These are phyloP conservation scores for Groenewaldozyma tartarivorans DNA, from an alignment of 805 yeast species.

Conservation along the genomic window DNA sequence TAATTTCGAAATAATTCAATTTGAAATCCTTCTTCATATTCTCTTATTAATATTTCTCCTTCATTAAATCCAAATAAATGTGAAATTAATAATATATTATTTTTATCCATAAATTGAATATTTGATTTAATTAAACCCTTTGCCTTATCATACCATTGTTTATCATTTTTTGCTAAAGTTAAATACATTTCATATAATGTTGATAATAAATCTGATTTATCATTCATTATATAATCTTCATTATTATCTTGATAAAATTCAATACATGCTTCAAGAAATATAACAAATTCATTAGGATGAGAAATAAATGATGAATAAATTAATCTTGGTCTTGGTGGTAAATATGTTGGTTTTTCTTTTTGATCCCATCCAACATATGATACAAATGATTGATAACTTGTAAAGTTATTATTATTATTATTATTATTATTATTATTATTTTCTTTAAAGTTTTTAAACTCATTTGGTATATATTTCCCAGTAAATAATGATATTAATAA, in stretches of 20 bases:
- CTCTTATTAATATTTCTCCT: constrained; percentile 21
- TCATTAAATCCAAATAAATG: constrained; percentile 35
- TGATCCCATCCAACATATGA: constrained; percentile 30
- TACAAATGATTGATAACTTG: constrained; percentile 48
- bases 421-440: constrained; percentile 1
- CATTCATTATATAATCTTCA: constrained; percentile 30
- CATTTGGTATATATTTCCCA: constrained; percentile 55
- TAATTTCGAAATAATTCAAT: constrained; percentile 60
- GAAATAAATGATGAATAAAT: constrained; percentile 81
- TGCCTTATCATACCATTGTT: constrained; percentile 63
- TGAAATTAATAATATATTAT: constrained; percentile 46
- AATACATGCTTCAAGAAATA: constrained; percentile 84
- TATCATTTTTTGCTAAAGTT: constrained; percentile 40
- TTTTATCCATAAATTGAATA: constrained; percentile 43
- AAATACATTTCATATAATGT: constrained; percentile 80
- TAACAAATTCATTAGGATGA: constrained; percentile 81
- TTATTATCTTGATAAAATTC: constrained; percentile 65
- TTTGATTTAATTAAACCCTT: constrained; percentile 37
- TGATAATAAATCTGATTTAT: constrained; percentile 61
- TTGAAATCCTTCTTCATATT: constrained; percentile 34
- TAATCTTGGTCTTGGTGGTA: constrained; percentile 83
- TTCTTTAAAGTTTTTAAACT: constrained; percentile 12
- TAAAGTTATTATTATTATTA: constrained; percentile 9
- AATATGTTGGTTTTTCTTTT: constrained; percentile 49
- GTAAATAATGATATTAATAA: constrained; percentile 81